phyloP scores from a whole-genome alignment of 179 eudicot species.

The Corrigiola litoralis region DNA sequence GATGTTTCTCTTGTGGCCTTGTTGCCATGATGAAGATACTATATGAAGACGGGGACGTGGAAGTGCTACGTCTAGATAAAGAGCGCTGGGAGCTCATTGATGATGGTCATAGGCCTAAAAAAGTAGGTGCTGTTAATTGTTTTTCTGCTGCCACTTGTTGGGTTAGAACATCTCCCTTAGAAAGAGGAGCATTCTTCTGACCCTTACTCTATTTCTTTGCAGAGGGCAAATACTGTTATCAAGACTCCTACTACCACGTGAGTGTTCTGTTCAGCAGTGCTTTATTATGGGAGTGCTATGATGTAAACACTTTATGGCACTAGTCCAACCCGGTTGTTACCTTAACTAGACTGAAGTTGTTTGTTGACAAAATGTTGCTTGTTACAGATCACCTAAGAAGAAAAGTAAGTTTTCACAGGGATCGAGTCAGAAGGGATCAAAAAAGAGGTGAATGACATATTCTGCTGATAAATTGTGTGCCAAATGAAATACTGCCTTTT shows the following conservation, averaged over 20 bases:
- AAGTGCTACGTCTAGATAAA: constrained; percentile 72
- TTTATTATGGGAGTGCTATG: background rate
- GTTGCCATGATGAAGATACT: constrained; percentile 40
- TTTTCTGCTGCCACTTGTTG: background rate
- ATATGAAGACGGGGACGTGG: constrained; percentile 89
- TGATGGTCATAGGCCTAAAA: constrained; percentile 36
- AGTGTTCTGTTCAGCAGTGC: constrained; percentile 29
- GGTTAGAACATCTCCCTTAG: background rate
- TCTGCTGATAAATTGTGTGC: too few relatives aligned
- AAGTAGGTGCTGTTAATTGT: constrained; percentile 32
- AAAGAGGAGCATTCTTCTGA: constrained; percentile 23
- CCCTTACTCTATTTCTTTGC: constrained; percentile 25
- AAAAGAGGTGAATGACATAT: constrained; percentile 40
- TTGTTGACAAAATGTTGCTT: constrained; percentile 3
- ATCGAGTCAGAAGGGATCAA: constrained; percentile 30
- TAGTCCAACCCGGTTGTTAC: background rate
- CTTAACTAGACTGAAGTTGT: too few relatives aligned
- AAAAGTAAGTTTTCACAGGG: constrained; percentile 34
- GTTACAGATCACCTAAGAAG: constrained; percentile 45
- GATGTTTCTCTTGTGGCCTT: constrained; percentile 6
- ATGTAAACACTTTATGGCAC: background rate
- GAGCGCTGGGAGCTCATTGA: constrained; percentile 82
- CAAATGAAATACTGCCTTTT: too few relatives aligned
- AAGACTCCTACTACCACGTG: constrained; percentile 55
- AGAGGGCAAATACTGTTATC: constrained; percentile 42